Base-by-base conservation (phyloP, 768 basidiomycete species). In the Leccinum variicolor region DNA sequence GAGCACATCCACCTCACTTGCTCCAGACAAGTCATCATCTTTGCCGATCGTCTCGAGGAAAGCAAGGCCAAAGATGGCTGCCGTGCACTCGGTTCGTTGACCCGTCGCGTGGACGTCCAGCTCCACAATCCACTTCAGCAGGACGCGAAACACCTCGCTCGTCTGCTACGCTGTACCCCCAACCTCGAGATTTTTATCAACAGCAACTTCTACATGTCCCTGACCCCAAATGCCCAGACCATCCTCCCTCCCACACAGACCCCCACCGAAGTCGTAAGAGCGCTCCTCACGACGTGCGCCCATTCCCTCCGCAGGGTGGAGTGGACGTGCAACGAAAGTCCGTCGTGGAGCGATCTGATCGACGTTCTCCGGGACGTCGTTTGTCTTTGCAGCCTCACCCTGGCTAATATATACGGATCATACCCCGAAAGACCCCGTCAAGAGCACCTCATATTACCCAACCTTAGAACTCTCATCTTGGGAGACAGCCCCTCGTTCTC, bases 321-420 rank as follows among this genome's bases (percentile, higher is more conserved):
- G 58, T 81, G 80, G 78, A 75, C 69, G 8, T 73, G 75, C 21
- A 76, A 76, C 9, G 80, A 81, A 59, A 67, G 74, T 31, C 80
- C 79, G 0, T 69, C 71, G 0, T 79, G 75, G 64, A 54, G 64
- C 21, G 77, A 80, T 60, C 56, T 81, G 19, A 70, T 74, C 45
- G 54, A 63, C 39, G 58, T 81, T n/a, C 71, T 75, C 56, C 73
- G 65, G 26, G 54, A 61, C 36, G 62, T 75, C 19, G 70, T 65
- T 1, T 64, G 71, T 48, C 74, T 81, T 19, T 62, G 62, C 17
- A 79, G 76, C 26, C 76, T 81, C 36, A 74, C 75, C 28, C 70
- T 81, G 14, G 66, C 72, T 2, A 75, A 76, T 52, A 73, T 81
- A 39, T 72, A 74, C 43, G 75, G 75, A 1, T 68, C 76, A 0